phyloP scores from a whole-genome alignment of 2,329 filamentous ascomycete species.

The Ciborinia camelliae region DNA sequence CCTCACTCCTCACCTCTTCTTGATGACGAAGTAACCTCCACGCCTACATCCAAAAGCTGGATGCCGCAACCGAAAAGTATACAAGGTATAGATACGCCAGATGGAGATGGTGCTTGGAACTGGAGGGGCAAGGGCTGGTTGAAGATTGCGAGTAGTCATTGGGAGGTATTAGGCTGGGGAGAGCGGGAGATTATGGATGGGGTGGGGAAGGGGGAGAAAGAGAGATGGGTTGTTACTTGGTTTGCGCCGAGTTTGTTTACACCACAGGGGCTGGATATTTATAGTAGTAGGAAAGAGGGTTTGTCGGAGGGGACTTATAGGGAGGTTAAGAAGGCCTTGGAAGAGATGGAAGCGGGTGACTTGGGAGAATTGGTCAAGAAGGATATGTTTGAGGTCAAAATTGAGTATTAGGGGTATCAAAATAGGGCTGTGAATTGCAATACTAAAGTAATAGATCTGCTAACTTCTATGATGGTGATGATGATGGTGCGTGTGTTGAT shows the following conservation, averaged over 20 bases:
- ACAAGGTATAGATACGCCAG: slow-evolving; percentile 59
- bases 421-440: background rate
- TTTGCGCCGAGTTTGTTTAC: slow-evolving; percentile 83
- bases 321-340: slow-evolving; percentile 54
- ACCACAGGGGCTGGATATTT: slow-evolving; percentile 76
- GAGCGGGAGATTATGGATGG: slow-evolving; percentile 42
- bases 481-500: slow-evolving; percentile 28
- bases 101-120: slow-evolving; percentile 52
- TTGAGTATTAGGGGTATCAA: slow-evolving; percentile 26
- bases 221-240: slow-evolving; percentile 76
- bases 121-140: slow-evolving; percentile 79
- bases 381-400: slow-evolving; percentile 47
- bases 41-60: slow-evolving; percentile 44
- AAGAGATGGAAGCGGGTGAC: slow-evolving; percentile 47
- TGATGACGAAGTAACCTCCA: slow-evolving; percentile 71
- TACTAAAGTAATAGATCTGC: slow-evolving; percentile 3
- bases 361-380: slow-evolving; percentile 53
- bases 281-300: slow-evolving; percentile 61
- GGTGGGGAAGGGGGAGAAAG: slow-evolving; percentile 29
- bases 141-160: slow-evolving; percentile 68
- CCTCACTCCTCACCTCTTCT: slow-evolving; percentile 40
- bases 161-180: slow-evolving; percentile 79
- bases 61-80: slow-evolving; percentile 55
- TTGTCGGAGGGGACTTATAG: slow-evolving; percentile 55
- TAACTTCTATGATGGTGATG: slow-evolving; percentile 27